These are phyloP conservation scores for Xylaria sp. DNA, from an alignment of 2,329 filamentous ascomycete species.

Conservation along the genomic window DNA sequence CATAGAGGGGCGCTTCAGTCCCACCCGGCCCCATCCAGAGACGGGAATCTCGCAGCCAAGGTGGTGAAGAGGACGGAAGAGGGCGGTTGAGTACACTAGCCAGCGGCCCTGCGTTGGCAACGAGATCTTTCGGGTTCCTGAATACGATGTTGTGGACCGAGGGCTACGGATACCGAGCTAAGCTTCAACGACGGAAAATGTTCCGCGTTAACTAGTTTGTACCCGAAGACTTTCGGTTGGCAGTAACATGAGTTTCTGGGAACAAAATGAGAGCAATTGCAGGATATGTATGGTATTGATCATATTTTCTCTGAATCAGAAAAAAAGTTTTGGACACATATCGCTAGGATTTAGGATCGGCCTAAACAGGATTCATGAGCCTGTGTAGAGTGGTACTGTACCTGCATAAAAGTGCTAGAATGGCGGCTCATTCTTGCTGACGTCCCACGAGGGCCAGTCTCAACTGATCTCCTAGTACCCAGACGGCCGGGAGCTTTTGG, in stretches of 20 bases:
- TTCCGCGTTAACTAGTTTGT: neutral
- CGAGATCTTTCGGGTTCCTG: constrained; percentile 21
- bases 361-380: constrained; percentile 8
- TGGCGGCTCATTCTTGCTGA: constrained; percentile 28
- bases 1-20: constrained; percentile 25
- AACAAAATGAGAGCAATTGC: neutral
- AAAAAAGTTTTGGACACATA: neutral
- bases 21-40: constrained; percentile 17
- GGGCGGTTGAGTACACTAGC: constrained; percentile 7
- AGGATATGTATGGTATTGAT: neutral
- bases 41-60: constrained; percentile 22
- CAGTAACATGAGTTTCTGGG: neutral
- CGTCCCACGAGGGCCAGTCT: constrained; percentile 11
- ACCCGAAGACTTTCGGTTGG: neutral
- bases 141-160: constrained; percentile 10
- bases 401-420: constrained; percentile 31
- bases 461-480: constrained; percentile 8
- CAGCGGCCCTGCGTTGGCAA: neutral
- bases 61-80: constrained; percentile 8
- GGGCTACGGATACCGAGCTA: constrained; percentile 5
- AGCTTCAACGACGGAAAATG: neutral
- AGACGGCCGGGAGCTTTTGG: constrained; percentile 22
- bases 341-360: constrained; percentile 5
- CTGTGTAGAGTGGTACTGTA: constrained; percentile 30
- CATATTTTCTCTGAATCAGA: neutral